Evolutionary conservation across 2,329 filamentous ascomycete genomes (phyloP), one percentile per base, ranked within the genome.

Genomic region (Colletotrichum phormii): DNA sequence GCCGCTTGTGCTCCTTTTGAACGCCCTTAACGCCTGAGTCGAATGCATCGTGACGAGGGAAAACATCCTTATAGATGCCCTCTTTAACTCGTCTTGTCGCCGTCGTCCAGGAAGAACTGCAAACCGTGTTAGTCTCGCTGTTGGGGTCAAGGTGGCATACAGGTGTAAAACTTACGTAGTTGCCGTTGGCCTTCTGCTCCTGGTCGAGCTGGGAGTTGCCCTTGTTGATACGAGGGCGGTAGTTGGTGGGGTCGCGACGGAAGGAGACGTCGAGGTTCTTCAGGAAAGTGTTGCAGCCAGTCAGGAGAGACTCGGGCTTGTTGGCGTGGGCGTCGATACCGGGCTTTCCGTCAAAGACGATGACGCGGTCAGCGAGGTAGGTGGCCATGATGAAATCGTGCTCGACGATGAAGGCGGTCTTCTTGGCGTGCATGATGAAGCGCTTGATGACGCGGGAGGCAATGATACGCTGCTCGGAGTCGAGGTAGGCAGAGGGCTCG

Each of bases 351-450:
- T 98, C 97, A 80, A 99, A 99, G 80, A 99, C 97, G 80, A 99
- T 99, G 83, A 99, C 97, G 77, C 97, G 94, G 81, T 99, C 97
- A 58, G 97, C 90, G 64, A 91, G 87, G 77, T 90, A 90, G 22
- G 89, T 91, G 58, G 89, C 90, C 95, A 98, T 98, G 87, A 98
- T 98, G 88, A 99, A 98, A 89, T 99, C 97, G 93, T 99, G 97
- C 91, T 99, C 97, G 82, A 99, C 96, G 77, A 99, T 92, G 83
- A 99, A 99, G 63, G 97, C 97, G 0, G 97, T 99, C 91, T 98
- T 98, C 92, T 98, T 98, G 79, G 95, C 92, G 88, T 99, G 96
- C 97, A 99, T 99, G 85, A 99, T 99, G 89, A 97, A 99, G 77
- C 97, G 93, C 89, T 99, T 99, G 87, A 99, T 99, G 82, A 99